Evolutionary conservation across 371 early-diverging fungal species (phyloP).

Genomic region (Entomophthora muscae): DNA sequence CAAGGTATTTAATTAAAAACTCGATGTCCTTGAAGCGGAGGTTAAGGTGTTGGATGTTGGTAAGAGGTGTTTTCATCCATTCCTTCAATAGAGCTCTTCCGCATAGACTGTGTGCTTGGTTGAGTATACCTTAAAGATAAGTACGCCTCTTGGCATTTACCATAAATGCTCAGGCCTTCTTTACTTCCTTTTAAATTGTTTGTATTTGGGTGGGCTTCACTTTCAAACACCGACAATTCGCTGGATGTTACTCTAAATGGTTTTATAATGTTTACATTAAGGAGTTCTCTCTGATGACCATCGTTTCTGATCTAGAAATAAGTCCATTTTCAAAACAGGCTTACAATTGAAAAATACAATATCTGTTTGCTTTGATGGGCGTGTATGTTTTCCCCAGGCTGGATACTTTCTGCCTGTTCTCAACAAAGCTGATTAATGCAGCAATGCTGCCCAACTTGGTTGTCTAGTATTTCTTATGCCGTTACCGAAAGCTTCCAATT

Average conservation of each 20-base stretch:
- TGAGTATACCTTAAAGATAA: conserved; percentile 2
- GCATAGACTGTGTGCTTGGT: neutral
- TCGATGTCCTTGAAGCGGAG: neutral
- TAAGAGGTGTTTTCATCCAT: conserved; percentile 1
- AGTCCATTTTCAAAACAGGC: neutral
- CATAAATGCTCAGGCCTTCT: neutral
- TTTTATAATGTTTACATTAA: neutral
- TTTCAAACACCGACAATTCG: conserved; percentile 1
- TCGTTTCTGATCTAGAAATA: neutral
- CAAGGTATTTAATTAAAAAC: neutral
- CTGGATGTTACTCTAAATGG: neutral
- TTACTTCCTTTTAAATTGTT: neutral
- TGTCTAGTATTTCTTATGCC: neutral
- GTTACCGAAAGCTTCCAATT: neutral
- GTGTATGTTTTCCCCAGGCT: neutral
- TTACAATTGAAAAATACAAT: neutral
- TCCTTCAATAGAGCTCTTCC: neutral
- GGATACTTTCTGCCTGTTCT: neutral
- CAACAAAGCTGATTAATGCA: neutral
- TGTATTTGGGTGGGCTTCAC: neutral
- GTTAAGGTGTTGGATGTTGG: neutral
- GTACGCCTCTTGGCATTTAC: too few relatives aligned
- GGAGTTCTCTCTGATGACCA: conserved; percentile 1
- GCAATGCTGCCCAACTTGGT: neutral
- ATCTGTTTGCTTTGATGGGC: neutral